phyloP scores from a whole-genome alignment of 1,284 basidiomycete species.

The Ceraceosorus guamensis region DNA sequence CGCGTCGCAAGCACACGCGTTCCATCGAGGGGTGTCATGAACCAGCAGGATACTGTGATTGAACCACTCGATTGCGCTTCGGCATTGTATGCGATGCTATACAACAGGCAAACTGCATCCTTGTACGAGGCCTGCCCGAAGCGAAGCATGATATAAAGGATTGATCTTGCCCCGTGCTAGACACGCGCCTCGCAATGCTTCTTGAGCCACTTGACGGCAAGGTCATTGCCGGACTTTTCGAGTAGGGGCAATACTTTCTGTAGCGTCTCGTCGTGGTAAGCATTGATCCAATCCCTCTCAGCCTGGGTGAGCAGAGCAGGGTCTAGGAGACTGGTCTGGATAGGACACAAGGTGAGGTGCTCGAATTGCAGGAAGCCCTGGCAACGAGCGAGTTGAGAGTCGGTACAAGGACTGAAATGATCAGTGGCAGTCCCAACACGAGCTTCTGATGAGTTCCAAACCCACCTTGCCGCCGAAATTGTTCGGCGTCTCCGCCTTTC shows the following conservation, averaged over 20 bases:
- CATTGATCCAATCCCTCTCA: conserved; percentile 76
- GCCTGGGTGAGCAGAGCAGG: conserved; percentile 57
- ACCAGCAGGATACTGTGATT: no score
- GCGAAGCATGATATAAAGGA: no score
- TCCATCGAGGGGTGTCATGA: no score
- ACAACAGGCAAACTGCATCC: no score
- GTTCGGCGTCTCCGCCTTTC: conserved; percentile 57
- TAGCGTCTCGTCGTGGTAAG: conserved; percentile 71
- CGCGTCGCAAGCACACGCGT: no score
- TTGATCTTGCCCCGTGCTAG: neutral
- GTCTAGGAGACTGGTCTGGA: conserved; percentile 78
- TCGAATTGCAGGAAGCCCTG: conserved; percentile 63
- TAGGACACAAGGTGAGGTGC: conserved; percentile 58
- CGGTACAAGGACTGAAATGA: conserved; percentile 30
- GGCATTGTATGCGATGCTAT: no score
- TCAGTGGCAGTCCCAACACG: no score
- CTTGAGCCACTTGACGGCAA: conserved; percentile 72
- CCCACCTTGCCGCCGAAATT: conserved; percentile 64
- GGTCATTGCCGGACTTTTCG: conserved; percentile 57
- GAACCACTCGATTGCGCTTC: no score
- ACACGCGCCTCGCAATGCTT: conserved; percentile 52
- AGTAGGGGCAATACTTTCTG: conserved; percentile 71
- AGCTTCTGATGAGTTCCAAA: conserved; percentile 1
- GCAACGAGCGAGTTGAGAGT: neutral
- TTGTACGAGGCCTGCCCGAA: no score